Evolutionary conservation across 768 basidiomycete species (phyloP).

Genomic region (Phallus indusiatus): DNA sequence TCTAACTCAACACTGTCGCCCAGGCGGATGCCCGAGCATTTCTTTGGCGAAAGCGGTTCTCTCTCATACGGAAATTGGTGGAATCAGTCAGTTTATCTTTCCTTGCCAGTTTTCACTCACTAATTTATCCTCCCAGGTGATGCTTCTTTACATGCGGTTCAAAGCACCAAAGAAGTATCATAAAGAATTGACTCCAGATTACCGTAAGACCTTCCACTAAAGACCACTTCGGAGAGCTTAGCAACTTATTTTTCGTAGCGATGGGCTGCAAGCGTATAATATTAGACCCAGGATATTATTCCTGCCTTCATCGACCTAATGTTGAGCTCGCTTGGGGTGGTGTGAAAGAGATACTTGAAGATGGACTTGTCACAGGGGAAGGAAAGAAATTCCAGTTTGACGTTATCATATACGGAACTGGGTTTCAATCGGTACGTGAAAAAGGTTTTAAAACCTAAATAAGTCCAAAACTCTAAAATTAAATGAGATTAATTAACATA

Average conservation of each 20-base stretch:
- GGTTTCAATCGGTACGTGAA: conserved; percentile 39
- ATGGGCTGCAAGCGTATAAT: conserved; percentile 59
- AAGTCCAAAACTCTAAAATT: conserved; percentile 25
- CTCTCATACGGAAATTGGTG: background rate
- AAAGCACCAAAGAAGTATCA: conserved; percentile 41
- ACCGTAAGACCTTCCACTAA: conserved; percentile 27
- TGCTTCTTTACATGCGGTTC: conserved; percentile 37
- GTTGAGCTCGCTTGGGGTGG: conserved; percentile 39
- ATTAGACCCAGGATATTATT: conserved; percentile 49
- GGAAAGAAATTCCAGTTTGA: conserved; percentile 26
- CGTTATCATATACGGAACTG: conserved; percentile 50
- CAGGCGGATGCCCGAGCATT: background rate
- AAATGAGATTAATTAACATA: background rate
- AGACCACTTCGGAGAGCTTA: background rate
- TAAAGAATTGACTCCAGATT: conserved; percentile 39
- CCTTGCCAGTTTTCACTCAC: background rate
- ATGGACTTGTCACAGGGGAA: conserved; percentile 34
- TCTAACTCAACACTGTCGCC: background rate
- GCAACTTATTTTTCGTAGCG: conserved; percentile 23
- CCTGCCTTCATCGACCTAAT: conserved; percentile 43
- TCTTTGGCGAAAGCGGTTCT: background rate
- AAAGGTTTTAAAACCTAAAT: conserved; percentile 22
- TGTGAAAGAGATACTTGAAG: conserved; percentile 38
- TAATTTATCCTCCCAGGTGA: background rate
- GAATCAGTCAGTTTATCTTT: background rate